Conservation (phyloP, 139 green algal species). For the Picochlorum costavermella region DNA sequence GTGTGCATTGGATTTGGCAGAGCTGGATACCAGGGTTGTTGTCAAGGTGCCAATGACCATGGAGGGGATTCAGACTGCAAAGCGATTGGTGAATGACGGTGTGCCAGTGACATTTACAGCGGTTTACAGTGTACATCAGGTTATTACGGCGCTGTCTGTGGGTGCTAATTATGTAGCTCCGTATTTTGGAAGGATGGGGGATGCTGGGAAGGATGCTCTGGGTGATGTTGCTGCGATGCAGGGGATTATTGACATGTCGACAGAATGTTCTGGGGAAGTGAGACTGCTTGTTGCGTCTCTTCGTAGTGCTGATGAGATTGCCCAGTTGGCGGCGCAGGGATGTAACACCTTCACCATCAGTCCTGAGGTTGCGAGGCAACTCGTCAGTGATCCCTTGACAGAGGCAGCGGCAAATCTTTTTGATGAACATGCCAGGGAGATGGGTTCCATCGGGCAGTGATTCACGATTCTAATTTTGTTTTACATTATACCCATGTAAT, state of each 20-base stretch:
- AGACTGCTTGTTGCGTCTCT: constrained; percentile 69
- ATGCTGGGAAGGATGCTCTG: constrained; percentile 31
- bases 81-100: constrained; percentile 35
- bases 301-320: constrained; percentile 39
- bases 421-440: constrained; percentile 29
- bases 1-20: constrained; percentile 30
- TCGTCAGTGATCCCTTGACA: constrained; percentile 39
- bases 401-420: constrained; percentile 28
- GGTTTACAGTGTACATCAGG: constrained; percentile 45
- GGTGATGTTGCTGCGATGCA: constrained; percentile 50
- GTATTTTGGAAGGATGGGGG: constrained; percentile 73
- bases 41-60: constrained; percentile 69
- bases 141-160: constrained; percentile 46
- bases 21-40: constrained; percentile 20
- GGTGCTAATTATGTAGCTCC: constrained; percentile 71
- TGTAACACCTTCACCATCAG: constrained; percentile 78
- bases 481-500: not conserved
- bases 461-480: constrained; percentile 4
- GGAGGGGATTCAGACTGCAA: constrained; percentile 50
- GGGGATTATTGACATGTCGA: constrained; percentile 31
- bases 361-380: constrained; percentile 40
- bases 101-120: constrained; percentile 63
- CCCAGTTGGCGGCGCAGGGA: constrained; percentile 44
- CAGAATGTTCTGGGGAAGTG: constrained; percentile 13
- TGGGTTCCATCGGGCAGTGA: constrained; percentile 14